Base-by-base conservation (phyloP, 2,329 filamentous ascomycete species). In the Chaetoscypha palmicola region DNA sequence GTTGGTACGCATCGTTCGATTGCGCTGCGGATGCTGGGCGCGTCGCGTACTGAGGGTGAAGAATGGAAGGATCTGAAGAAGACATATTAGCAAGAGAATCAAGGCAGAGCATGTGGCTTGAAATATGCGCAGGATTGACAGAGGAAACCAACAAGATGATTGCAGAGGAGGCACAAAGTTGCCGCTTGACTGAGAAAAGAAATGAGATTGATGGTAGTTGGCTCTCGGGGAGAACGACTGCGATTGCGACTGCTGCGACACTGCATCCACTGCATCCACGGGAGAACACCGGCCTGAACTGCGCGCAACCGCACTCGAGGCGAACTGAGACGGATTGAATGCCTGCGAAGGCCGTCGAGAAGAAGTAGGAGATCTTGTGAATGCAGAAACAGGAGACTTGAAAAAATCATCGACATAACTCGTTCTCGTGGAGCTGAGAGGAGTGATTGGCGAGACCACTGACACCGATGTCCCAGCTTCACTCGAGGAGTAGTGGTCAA, bases 71-170 rank as follows among this genome's bases (percentile, higher is more conserved):
- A 41, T 62, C 60, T 62, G 45, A 16, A 49, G 24, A 28, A 33
- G 26, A 20, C 23, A 21, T 21, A 48, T 62, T 56, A 62, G 58
- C 44, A 43, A 39, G 35, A 16, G 16, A 40, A 50, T 41, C 17
- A 11, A n/a, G 31, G 23, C 31, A 17, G 33, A 30, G 34, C 16
- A 26, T 31, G 30, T 43, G 23, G 28, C 31, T 40, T 37, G 38
- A 22, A 49, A 45, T 3, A 14, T 39, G 40, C 42, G 47, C 47
- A 41, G 49, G 55, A 53, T 58, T 64, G 57, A 62, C 60, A 58
- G 59, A 67, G 63, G 63, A 71, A 71, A 75, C 69, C 65, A 67
- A 74, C 71, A 73, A 63, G 68, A 70, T 61, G 65, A 68, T 59
- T 67, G 63, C 56, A 72, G 67, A 62, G 71, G 71, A 61, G 69